Base-by-base conservation (phyloP, 805 yeast genomes). In the Candida dajiaensis region DNA sequence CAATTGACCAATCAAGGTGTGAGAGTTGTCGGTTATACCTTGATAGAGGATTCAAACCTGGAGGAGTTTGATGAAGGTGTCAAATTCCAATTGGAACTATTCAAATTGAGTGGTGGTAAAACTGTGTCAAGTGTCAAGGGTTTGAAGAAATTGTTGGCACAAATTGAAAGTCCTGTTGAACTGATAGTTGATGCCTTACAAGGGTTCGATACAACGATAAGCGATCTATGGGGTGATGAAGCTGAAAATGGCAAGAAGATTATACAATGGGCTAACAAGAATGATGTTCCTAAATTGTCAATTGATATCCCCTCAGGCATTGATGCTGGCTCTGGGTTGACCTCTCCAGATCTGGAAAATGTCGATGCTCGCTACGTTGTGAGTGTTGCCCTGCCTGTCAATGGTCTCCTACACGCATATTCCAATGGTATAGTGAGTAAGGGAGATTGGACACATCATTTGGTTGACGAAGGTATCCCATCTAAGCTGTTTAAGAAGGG, bases 221-320 rank as follows among this genome's bases (percentile, higher is more conserved):
- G 74, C 28, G 94, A 85, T 60, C 63, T 83, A 56, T 45, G 61
- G 58, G 64, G 56, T 3, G 52, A 46, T 2, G 82, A 77, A 43
- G 52, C 72, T 19, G 56, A 64, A 21, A 55, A 57, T 20, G 70
- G 77, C 10, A 59, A 62, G 25, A 65, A 69, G 29, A 63, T 87
- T 18, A 76, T 87, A 22, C 63, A 66, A 5, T 89, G 96, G 95
- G 76, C 83, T 47, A 85, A 86, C 54, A 62, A 61, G 28, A 68
- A 71, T 8, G 69, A 66, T 44, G 61, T 59, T 43, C 64, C 73
- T 6, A 72, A 75, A 35, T 57, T 86, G 67, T 85, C 96, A 0
- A 60, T 89, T 23, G 96, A 89, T 58, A 76, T 86, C 23, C 90
- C 96, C 5, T 77, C 89, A 1, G 96, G 96, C 5, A 69, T 84